Evolutionary conservation across 2,329 filamentous ascomycete genomes (phyloP).

Genomic region (Hysterium pulicare): DNA sequence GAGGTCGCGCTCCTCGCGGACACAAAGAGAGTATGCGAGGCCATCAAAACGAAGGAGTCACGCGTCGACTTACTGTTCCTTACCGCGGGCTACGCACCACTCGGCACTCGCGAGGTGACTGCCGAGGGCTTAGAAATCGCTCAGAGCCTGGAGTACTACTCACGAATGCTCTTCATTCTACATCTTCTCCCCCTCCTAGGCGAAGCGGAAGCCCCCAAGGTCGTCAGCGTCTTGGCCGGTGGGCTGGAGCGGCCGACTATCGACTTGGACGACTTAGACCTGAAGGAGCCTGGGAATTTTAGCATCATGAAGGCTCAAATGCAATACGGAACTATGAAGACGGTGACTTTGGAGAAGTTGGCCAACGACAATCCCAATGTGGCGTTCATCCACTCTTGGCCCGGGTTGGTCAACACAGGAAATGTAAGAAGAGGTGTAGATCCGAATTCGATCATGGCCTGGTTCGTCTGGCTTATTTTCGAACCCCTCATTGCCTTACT

Average conservation of each 20-base stretch:
- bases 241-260: slow-evolving; percentile 28
- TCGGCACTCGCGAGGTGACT: slow-evolving; percentile 39
- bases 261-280: slow-evolving; percentile 34
- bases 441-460: no score
- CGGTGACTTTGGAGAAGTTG: slow-evolving; percentile 30
- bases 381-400: slow-evolving; percentile 37
- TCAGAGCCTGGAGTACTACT: slow-evolving; percentile 44
- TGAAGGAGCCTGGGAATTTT: slow-evolving; percentile 34
- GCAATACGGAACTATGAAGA: slow-evolving; percentile 32
- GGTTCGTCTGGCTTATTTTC: no score
- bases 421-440: no score
- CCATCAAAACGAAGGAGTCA: slow-evolving; percentile 39
- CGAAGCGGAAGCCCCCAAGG: no score
- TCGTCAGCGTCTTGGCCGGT: slow-evolving; percentile 36
- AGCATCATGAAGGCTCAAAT: slow-evolving; percentile 24
- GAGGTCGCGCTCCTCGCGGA: slow-evolving; percentile 48
- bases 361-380: slow-evolving; percentile 30
- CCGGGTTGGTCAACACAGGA: slow-evolving; percentile 37
- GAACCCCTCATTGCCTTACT: no score
- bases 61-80: slow-evolving; percentile 46
- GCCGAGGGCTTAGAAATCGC: slow-evolving; percentile 43
- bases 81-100: slow-evolving; percentile 44
- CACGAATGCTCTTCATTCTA: slow-evolving; percentile 41
- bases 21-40: slow-evolving; percentile 36
- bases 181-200: slow-evolving; percentile 42